Base-by-base conservation (phyloP, 2,329 filamentous ascomycete species). In the Cadophora luteo-olivacea region DNA sequence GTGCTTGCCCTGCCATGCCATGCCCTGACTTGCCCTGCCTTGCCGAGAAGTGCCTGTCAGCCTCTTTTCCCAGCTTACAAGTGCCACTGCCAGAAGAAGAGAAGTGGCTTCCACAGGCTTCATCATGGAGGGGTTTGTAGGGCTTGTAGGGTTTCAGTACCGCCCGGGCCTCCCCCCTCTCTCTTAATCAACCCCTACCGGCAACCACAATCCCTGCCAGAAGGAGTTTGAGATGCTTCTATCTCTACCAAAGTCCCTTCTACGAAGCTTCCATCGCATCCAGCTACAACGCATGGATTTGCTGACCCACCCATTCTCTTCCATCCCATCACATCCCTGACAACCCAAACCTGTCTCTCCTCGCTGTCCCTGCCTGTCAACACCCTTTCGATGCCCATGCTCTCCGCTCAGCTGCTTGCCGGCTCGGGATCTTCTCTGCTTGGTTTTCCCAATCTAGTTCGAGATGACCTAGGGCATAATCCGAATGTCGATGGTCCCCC, bases 391-490 rank as follows among this genome's bases (percentile, higher is more conserved):
- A 64, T 60, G 52, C 45, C 41, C 45, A 49, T 49, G 45, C 45
- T 49, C n/a, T 19, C 22, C 22, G 32, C 57, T 32, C 24, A 52
- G 38, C 36, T 24, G 16, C 33, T 11, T 67, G 52, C 62, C 72
- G 69, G 71, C 70, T 73, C 72, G 74, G 63, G 48, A 58, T 65
- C 52, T 65, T 22, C 51, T 57, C 8, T 57, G 63, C 63, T 73
- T 71, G 68, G 65, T 60, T 67, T 41, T 70, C 69, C 73, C 72
- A 66, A 71, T 72, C 72, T 68, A 63, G 74, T 68, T 63, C 52
- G 64, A 57, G 62, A 19, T 55, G 55, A 55, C 69, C 66, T 65
- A 70, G 69, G 70, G 72, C 72, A 74, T 75, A 70, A 74, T 70
- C 69, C 68, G 65, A 71, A 73, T 55, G 32, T 63, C 52, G 70